Conservation (phyloP, 805 yeast genomes). For the Candida xiaguanensis region DNA sequence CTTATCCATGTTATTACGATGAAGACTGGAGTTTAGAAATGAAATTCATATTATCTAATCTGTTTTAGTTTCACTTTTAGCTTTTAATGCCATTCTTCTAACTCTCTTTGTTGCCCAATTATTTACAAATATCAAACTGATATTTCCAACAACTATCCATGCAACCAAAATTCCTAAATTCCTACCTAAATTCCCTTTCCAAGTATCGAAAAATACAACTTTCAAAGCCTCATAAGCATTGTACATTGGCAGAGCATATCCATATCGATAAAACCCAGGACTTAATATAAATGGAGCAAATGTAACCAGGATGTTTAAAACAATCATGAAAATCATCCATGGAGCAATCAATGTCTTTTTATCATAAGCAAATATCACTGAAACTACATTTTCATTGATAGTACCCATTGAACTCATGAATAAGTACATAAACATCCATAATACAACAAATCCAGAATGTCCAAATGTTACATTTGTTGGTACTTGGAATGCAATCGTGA, state of each 20-base stretch:
- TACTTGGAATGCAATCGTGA: slow-evolving; percentile 29
- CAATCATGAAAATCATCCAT: slow-evolving; percentile 28
- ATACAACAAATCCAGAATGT: slow-evolving; percentile 27
- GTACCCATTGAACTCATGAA: slow-evolving; percentile 26
- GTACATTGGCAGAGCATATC: slow-evolving; percentile 36
- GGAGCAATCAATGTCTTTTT: slow-evolving; percentile 20
- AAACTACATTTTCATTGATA: slow-evolving; percentile 23
- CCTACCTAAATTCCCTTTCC: slow-evolving; percentile 30
- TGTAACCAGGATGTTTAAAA: slow-evolving; percentile 27
- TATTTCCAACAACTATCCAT: slow-evolving; percentile 25
- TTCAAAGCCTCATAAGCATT: slow-evolving; percentile 28
- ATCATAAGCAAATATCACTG: slow-evolving; percentile 18
- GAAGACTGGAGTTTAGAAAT: too few species aligned
- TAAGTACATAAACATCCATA: slow-evolving; percentile 29
- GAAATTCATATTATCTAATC: background rate
- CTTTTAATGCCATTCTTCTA: slow-evolving; percentile 6
- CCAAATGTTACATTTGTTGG: slow-evolving; percentile 25
- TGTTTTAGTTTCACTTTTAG: slow-evolving; percentile 3
- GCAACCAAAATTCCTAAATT: slow-evolving; percentile 24
- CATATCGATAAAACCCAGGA: slow-evolving; percentile 30
- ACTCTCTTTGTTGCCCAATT: slow-evolving; percentile 10
- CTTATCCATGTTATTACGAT: too few species aligned
- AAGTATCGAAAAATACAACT: slow-evolving; percentile 31
- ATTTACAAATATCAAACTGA: slow-evolving; percentile 10
- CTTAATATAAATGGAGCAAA: slow-evolving; percentile 30